phyloP scores from a whole-genome alignment of 2,329 filamentous ascomycete genomes.

The Alternaria triticimaculans region DNA sequence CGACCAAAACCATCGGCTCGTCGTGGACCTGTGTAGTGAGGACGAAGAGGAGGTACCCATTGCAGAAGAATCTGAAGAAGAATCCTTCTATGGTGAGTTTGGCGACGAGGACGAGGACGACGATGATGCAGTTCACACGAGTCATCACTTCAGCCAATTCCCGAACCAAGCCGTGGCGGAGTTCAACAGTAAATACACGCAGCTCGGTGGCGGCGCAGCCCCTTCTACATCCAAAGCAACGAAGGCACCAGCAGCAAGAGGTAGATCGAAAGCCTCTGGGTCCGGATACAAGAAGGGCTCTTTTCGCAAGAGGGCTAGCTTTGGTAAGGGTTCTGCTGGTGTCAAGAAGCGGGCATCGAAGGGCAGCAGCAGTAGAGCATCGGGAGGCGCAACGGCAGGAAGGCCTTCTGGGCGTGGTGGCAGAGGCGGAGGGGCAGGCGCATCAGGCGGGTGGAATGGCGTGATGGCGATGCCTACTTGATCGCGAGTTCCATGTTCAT shows the following conservation, averaged over 20 bases:
- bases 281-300: constrained; percentile 20
- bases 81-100: constrained; percentile 29
- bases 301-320: constrained; percentile 23
- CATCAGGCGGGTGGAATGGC: constrained; percentile 16
- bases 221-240: constrained; percentile 15
- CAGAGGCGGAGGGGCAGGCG: constrained; percentile 11
- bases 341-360: constrained; percentile 29
- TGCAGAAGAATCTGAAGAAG: constrained; percentile 23
- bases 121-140: constrained; percentile 24
- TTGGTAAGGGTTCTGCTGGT: constrained; percentile 21
- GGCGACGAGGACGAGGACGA: constrained; percentile 36
- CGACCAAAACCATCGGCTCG: constrained; percentile 58
- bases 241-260: constrained; percentile 17
- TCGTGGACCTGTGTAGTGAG: constrained; percentile 54
- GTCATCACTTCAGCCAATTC: constrained; percentile 38
- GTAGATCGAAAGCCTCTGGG: constrained; percentile 22
- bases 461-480: constrained; percentile 42
- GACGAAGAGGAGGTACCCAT: constrained; percentile 32
- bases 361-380: constrained; percentile 16
- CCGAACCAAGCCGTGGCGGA: constrained; percentile 37
- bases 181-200: constrained; percentile 37
- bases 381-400: constrained; percentile 14
- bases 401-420: constrained; percentile 17
- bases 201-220: constrained; percentile 22
- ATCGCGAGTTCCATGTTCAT: background rate